Base-by-base conservation (phyloP, 768 basidiomycete genomes). In the Termitomyces sp. region DNA sequence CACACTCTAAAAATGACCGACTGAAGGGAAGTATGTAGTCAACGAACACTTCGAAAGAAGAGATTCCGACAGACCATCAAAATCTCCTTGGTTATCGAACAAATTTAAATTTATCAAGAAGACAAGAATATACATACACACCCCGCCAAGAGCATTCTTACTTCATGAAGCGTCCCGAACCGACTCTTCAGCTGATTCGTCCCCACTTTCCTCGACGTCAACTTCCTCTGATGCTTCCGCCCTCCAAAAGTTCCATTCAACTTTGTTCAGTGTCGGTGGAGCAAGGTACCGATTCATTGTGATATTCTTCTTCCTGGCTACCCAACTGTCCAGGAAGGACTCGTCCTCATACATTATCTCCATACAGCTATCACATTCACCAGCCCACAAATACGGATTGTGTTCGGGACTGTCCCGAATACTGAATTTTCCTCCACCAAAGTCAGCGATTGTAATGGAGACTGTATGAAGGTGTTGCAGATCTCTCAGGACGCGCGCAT, bases 311-410 rank as follows among this genome's bases (percentile, higher is more conserved):
- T 76, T 74, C 30, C 66, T 64, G 1, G 69, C 66, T 9, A 68
- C 65, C 69, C 70, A 74, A 18, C 40, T 40, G 20, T 63, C 64
- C 10, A 66, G 66, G 56, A 76, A 76, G 3, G 44, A 49, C 2
- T 60, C 57, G 52, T 74, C 71, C 10, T 66, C 69, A 58, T 73
- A 73, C 67, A 74, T 67, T 26, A 73, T 58, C n/a, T 59, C 60
- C 59, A 74, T 73, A 48, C 73, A 76, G 11, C 65, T 65, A 49
- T 72, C 69, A 50, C 74, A 74, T 62, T 74, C 74, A 14, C 74
- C 74, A 1, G 68, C 60, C 74, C 73, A 76, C n/a, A 69, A 40
- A 36, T 70, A 62, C 30, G 51, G 46, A 44, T 63, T 60, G 7
- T 60, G 57, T 55, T 67, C 60, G 41, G 57, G 54, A 16, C 48